Evolutionary conservation across 2,329 filamentous ascomycete genomes (phyloP).

Genomic region (Blastomyces gilchristii): DNA sequence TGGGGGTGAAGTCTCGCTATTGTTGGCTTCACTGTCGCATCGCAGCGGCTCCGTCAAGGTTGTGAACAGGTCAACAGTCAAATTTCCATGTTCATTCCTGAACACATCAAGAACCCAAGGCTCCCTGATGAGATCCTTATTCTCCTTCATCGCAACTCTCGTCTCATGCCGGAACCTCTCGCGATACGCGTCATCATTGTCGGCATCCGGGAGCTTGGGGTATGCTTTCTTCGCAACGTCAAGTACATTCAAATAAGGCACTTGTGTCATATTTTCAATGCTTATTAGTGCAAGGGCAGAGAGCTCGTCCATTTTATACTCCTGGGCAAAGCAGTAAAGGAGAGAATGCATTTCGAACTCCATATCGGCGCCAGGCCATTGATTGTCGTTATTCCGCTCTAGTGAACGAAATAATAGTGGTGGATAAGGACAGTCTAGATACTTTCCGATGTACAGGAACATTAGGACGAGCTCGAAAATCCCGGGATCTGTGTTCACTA

Average conservation of each 20-base stretch:
- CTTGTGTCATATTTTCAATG: background rate
- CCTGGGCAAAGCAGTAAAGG: background rate
- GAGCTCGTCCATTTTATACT: background rate
- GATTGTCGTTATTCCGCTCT: background rate
- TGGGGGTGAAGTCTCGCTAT: background rate
- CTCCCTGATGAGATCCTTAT: background rate
- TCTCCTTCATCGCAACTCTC: background rate
- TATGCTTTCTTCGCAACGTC: conserved; percentile 1
- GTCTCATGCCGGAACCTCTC: background rate
- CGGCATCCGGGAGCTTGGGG: background rate
- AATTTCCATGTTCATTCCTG: background rate
- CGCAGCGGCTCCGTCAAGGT: background rate
- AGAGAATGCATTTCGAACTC: conserved; percentile 1
- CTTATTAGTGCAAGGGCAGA: background rate
- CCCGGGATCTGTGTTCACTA: background rate
- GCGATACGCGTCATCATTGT: background rate
- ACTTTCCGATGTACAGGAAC: background rate
- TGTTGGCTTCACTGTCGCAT: background rate
- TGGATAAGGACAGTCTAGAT: background rate
- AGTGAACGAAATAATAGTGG: background rate
- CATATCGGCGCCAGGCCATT: background rate
- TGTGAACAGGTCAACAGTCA: background rate
- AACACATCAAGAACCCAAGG: conserved; percentile 1
- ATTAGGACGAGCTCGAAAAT: background rate
- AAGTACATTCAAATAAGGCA: background rate